A percentile compares a stretch with the other conserved stretches of the same genome.
Conservation (phyloP, 768 basidiomycete genomes). For the Fibroporia radiculosa region DNA sequence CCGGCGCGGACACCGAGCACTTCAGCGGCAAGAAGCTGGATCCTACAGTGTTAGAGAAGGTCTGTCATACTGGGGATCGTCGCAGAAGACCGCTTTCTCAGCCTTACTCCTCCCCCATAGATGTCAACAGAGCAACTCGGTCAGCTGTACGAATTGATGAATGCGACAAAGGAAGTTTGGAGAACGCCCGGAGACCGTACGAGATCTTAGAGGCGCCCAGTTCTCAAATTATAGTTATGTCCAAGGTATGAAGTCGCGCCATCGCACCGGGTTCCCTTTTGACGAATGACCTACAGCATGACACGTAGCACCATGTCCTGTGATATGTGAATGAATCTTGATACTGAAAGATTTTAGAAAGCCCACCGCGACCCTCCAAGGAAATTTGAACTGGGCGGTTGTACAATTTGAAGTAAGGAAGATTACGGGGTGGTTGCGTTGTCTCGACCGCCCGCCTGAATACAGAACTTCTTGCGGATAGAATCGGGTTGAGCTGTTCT, state of each 20-base stretch:
- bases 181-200: slow-evolving; percentile 33
- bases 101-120: slow-evolving; percentile 29
- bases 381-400: too few species aligned
- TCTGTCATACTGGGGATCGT: slow-evolving; percentile 19
- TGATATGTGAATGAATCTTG: too few species aligned
- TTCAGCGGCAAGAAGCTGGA: slow-evolving; percentile 68
- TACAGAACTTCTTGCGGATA: too few species aligned
- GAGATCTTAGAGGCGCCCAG: neutral
- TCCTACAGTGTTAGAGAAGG: slow-evolving; percentile 69
- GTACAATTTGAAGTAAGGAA: too few species aligned
- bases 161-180: slow-evolving; percentile 84
- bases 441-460: too few species aligned
- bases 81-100: neutral
- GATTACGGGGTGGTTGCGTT: too few species aligned
- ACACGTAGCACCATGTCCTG: too few species aligned
- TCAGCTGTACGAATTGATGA: slow-evolving; percentile 93
- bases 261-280: too few species aligned
- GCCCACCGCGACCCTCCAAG: too few species aligned
- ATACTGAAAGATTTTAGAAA: too few species aligned
- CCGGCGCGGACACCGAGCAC: slow-evolving; percentile 31
- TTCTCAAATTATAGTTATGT: neutral
- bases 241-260: neutral
- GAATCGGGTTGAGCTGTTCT: too few species aligned
- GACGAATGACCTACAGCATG: too few species aligned
- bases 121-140: slow-evolving; percentile 89